These are phyloP conservation scores for Corymbia calophylla DNA, from an alignment of 441 rosid genomes.

Conservation along the genomic window DNA sequence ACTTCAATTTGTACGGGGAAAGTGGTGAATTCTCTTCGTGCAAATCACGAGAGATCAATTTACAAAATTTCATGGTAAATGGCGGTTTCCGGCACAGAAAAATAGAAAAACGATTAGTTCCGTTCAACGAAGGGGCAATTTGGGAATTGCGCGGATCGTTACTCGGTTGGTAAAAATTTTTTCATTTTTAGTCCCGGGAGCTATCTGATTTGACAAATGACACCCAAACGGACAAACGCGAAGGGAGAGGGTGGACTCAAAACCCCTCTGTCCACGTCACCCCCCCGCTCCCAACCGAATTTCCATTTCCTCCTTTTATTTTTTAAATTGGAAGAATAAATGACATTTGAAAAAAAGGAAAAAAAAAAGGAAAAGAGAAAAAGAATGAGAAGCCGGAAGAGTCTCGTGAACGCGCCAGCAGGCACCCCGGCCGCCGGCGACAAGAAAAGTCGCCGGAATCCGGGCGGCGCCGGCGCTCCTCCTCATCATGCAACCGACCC, in stretches of 20 bases:
- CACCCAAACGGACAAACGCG: background rate
- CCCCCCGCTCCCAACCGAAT: background rate
- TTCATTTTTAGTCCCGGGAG: background rate
- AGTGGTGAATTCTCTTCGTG: background rate
- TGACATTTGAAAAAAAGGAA: too few relatives aligned
- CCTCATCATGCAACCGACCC: background rate
- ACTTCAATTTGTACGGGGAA: background rate
- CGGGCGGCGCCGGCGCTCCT: background rate
- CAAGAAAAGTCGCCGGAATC: background rate
- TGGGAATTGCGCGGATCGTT: background rate
- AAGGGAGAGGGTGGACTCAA: background rate
- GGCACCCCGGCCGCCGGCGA: background rate
- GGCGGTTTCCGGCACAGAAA: fast-evolving
- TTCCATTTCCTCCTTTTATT: background rate
- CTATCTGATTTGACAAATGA: background rate
- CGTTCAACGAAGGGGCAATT: background rate
- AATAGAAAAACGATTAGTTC: too few relatives aligned
- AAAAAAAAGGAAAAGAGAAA: too few relatives aligned
- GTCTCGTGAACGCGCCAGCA: conserved; percentile 2
- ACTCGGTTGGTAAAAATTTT: background rate
- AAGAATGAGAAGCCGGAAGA: background rate
- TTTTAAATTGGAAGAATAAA: background rate
- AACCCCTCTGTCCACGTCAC: background rate
- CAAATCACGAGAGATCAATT: background rate
- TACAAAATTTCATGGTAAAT: too few relatives aligned